A percentile compares a stretch with the other conserved stretches of the same genome.
Conservation (phyloP, 2,329 filamentous ascomycete species). For the Penicillium fuscoglaucum region DNA sequence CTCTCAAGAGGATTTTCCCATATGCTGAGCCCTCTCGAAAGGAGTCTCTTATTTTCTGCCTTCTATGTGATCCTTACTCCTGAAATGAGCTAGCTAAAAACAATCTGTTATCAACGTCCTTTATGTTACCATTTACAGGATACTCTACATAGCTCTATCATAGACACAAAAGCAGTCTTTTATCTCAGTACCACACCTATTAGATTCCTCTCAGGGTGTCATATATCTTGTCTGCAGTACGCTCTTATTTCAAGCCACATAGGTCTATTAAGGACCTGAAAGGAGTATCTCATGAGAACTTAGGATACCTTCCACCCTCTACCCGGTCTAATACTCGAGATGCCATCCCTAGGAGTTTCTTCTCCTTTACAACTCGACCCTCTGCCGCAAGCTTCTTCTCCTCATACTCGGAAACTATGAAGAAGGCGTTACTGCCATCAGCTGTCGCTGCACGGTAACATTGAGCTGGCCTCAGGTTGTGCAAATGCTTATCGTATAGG, state of each 20-base stretch:
- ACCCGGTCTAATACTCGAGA: slow-evolving; percentile 5
- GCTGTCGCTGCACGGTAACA: slow-evolving; percentile 10
- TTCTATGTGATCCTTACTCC: no score
- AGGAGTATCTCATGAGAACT: background rate
- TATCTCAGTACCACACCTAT: slow-evolving; percentile 1
- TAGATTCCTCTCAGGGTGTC: slow-evolving; percentile 1
- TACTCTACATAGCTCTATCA: slow-evolving; percentile 5
- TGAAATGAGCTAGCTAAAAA: no score
- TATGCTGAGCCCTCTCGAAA: no score
- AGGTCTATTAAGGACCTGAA: slow-evolving; percentile 3
- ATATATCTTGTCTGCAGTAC: slow-evolving; percentile 4
- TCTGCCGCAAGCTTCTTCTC: background rate
- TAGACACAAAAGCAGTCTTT: background rate
- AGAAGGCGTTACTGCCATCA: slow-evolving; percentile 6
- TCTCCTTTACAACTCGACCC: slow-evolving; percentile 4
- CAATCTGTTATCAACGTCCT: background rate
- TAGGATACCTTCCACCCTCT: slow-evolving; percentile 4
- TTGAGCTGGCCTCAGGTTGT: slow-evolving; percentile 11
- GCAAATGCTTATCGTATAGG: slow-evolving; percentile 10
- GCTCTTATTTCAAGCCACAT: background rate
- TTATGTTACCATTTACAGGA: background rate
- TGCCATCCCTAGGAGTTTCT: slow-evolving; percentile 4
- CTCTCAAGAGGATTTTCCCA: no score
- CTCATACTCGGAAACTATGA: slow-evolving; percentile 4
- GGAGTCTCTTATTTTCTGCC: no score